These are phyloP conservation scores for Takashimella tepidaria DNA, from an alignment of 1,284 basidiomycete species.

Conservation along the genomic window DNA sequence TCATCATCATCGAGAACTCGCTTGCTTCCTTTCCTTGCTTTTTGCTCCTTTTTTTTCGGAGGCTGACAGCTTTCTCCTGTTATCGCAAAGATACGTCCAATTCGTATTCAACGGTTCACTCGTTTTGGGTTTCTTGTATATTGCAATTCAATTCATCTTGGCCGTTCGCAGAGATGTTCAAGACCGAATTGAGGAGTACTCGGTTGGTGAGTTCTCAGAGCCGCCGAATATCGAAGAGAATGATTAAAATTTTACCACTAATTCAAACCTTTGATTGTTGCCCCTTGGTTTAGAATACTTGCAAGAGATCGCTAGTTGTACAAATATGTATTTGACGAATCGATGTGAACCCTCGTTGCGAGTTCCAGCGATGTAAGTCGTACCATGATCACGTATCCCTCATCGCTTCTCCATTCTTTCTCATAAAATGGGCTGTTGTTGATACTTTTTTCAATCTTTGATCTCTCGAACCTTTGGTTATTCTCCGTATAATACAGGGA, in stretches of 20 bases:
- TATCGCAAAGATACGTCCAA: slow-evolving; percentile 74
- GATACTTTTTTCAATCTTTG: background rate
- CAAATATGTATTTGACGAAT: slow-evolving; percentile 71
- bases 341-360: slow-evolving; percentile 62
- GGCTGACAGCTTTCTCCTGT: no score
- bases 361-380: slow-evolving; percentile 67
- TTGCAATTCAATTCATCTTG: slow-evolving; percentile 76
- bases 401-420: background rate
- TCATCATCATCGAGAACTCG: no score
- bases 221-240: slow-evolving; percentile 4
- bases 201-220: slow-evolving; percentile 59
- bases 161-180: slow-evolving; percentile 87
- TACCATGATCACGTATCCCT: background rate
- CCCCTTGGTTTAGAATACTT: slow-evolving; percentile 63
- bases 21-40: no score
- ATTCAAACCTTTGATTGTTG: background rate
- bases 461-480: background rate
- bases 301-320: slow-evolving; percentile 81
- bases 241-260: no score
- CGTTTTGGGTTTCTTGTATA: slow-evolving; percentile 75
- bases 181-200: slow-evolving; percentile 81
- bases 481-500: slow-evolving; percentile 41
- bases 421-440: no score
- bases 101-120: slow-evolving; percentile 91
- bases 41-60: no score